phyloP scores from a whole-genome alignment of 2,329 filamentous ascomycete genomes.

The Apiospora pterosperma region DNA sequence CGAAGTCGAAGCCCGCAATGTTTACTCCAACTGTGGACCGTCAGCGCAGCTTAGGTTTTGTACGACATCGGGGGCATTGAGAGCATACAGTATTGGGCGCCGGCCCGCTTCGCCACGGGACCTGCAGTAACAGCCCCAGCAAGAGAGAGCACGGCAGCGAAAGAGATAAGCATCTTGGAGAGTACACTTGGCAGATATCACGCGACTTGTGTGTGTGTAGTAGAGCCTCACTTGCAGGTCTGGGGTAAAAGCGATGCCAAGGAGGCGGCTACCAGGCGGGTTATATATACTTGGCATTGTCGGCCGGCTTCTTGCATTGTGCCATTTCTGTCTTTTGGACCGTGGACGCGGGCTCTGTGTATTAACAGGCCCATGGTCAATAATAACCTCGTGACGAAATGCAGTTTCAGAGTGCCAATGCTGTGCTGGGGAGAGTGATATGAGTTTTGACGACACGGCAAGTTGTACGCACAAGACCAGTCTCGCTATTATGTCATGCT shows the following conservation, averaged over 20 bases:
- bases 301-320: not conserved
- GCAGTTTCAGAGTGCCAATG: not conserved
- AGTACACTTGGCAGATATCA: not conserved
- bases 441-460: not conserved
- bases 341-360: not conserved
- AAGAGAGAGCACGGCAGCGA: not conserved
- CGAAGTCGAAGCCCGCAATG: slow-evolving; percentile 21
- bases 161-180: not conserved
- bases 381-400: not conserved
- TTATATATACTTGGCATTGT: not conserved
- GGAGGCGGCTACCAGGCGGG: not conserved
- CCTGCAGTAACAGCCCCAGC: not conserved
- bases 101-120: slow-evolving; percentile 2
- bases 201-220: not conserved
- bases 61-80: not conserved
- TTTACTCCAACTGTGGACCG: slow-evolving; percentile 14
- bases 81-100: not conserved
- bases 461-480: not conserved
- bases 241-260: not conserved
- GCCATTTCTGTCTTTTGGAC: not conserved
- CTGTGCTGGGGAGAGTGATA: not conserved
- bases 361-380: not conserved
- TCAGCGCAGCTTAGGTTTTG: not conserved
- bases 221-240: not conserved
- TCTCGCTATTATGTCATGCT: not conserved